Conservation (phyloP, 352 stramenopile genomes). For the Phytophthora constricta region DNA sequence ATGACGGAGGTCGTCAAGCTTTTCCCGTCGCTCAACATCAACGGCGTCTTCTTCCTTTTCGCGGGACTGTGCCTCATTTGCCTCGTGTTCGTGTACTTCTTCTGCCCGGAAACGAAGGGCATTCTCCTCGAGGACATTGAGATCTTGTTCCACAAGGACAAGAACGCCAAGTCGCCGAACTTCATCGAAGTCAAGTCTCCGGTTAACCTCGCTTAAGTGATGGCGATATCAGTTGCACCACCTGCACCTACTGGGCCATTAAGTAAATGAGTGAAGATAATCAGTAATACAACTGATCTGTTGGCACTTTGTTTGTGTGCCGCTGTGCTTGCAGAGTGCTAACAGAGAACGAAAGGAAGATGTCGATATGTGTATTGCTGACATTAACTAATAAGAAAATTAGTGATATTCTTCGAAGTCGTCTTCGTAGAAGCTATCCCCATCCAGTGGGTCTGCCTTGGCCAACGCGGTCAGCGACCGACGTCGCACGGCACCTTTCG, state of each 20-base stretch:
- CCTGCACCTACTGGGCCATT: background rate
- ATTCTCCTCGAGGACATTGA: conserved; percentile 58
- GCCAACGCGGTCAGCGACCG: conserved; percentile 15
- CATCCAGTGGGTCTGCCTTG: conserved; percentile 52
- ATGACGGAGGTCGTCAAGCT: conserved; percentile 29
- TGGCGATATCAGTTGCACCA: background rate
- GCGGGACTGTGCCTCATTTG: conserved; percentile 50
- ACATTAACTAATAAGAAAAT: no score
- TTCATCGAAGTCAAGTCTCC: conserved; percentile 43
- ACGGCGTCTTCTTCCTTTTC: conserved; percentile 43
- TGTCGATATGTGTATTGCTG: no score
- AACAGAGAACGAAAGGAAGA: no score
- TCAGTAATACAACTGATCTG: background rate
- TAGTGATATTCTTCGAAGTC: conserved; percentile 77
- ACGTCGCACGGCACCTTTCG: conserved; percentile 19
- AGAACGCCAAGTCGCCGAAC: conserved; percentile 26
- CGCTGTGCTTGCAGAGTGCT: background rate
- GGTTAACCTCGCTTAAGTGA: conserved; percentile 16
- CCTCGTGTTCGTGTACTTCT: conserved; percentile 49
- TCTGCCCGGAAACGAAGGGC: conserved; percentile 51
- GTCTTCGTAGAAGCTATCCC: conserved; percentile 74
- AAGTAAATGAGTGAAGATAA: background rate
- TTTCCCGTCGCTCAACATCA: conserved; percentile 38
- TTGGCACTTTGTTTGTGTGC: background rate
- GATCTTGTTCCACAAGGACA: conserved; percentile 41